phyloP scores from a whole-genome alignment of 352 stramenopile genomes.

The Globisporangium splendens region DNA sequence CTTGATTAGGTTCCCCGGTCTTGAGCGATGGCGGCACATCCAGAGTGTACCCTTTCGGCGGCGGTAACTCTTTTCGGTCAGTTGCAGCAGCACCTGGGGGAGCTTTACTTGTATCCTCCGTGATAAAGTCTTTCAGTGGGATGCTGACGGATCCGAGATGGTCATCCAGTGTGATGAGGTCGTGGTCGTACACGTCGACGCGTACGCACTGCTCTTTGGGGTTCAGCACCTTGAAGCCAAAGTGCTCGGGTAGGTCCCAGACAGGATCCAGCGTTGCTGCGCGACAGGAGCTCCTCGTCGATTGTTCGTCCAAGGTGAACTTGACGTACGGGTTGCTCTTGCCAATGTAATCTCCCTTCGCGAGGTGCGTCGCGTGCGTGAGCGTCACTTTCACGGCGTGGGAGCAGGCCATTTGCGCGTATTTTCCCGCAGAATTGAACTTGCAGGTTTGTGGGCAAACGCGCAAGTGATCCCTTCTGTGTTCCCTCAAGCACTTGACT shows the following conservation, averaged over 20 bases:
- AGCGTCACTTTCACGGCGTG: conserved; percentile 25
- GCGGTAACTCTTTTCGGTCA: neutral
- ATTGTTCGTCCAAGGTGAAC: conserved; percentile 19
- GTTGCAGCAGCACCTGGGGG: neutral
- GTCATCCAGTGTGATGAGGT: conserved; percentile 23
- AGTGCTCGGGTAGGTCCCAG: conserved; percentile 29
- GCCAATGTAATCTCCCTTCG: conserved; percentile 24
- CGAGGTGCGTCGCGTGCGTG: conserved; percentile 24
- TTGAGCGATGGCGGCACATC: conserved; percentile 13
- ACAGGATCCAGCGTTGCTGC: conserved; percentile 21
- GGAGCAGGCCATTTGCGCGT: neutral
- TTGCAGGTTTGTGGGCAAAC: neutral
- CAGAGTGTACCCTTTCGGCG: conserved; percentile 14
- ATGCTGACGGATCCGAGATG: conserved; percentile 22
- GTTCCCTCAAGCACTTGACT: neutral
- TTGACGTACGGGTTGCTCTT: conserved; percentile 35
- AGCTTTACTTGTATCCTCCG: neutral
- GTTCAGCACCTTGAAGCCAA: conserved; percentile 32
- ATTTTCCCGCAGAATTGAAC: neutral
- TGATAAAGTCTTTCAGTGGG: conserved; percentile 18
- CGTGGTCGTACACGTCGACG: conserved; percentile 29
- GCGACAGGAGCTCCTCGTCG: conserved; percentile 21
- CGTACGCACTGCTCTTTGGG: conserved; percentile 9
- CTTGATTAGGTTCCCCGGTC: conserved; percentile 5
- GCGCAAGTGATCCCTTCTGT: too few relatives aligned